Evolutionary conservation across 2,329 filamentous ascomycete genomes (phyloP).

Genomic region (Xylariaceae sp.): DNA sequence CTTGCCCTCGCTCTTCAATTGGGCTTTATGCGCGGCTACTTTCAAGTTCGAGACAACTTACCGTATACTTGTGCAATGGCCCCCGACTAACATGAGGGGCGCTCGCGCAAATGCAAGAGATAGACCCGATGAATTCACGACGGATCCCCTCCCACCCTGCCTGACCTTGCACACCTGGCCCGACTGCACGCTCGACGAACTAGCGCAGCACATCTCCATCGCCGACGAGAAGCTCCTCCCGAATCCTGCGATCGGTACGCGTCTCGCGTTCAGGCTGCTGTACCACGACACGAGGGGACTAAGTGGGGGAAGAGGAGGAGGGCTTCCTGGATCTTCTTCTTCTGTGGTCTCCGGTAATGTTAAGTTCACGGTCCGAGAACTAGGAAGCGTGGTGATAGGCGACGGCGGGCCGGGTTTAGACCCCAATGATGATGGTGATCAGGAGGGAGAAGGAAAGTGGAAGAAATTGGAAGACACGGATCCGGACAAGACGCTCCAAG

Average conservation of each 20-base stretch:
- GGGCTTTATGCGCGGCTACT: too few species aligned
- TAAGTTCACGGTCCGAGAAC: slow-evolving; percentile 70
- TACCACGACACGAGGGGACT: slow-evolving; percentile 69
- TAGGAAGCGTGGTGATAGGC: slow-evolving; percentile 79
- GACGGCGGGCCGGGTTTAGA: slow-evolving; percentile 42
- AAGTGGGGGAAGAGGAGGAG: too few species aligned
- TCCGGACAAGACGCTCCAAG: slow-evolving; percentile 66
- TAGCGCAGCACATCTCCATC: slow-evolving; percentile 69
- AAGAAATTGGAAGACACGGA: slow-evolving; percentile 40
- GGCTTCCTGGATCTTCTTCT: too few species aligned
- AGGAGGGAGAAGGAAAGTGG: too few species aligned
- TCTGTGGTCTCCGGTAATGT: too few species aligned
- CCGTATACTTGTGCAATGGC: too few species aligned
- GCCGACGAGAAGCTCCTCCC: slow-evolving; percentile 59
- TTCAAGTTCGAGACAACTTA: too few species aligned
- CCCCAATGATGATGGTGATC: slow-evolving; percentile 20
- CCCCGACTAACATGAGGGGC: slow-evolving; percentile 14
- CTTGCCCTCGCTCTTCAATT: too few species aligned
- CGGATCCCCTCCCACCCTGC: slow-evolving; percentile 55
- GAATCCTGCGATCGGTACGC: slow-evolving; percentile 69
- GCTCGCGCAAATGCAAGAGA: background rate
- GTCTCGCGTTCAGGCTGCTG: slow-evolving; percentile 81
- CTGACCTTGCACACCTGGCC: slow-evolving; percentile 84
- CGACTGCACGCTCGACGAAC: slow-evolving; percentile 72
- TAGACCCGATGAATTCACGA: slow-evolving; percentile 66